Evolutionary conservation across 805 yeast species (phyloP).

Genomic region (Ascoidea rubescens): DNA sequence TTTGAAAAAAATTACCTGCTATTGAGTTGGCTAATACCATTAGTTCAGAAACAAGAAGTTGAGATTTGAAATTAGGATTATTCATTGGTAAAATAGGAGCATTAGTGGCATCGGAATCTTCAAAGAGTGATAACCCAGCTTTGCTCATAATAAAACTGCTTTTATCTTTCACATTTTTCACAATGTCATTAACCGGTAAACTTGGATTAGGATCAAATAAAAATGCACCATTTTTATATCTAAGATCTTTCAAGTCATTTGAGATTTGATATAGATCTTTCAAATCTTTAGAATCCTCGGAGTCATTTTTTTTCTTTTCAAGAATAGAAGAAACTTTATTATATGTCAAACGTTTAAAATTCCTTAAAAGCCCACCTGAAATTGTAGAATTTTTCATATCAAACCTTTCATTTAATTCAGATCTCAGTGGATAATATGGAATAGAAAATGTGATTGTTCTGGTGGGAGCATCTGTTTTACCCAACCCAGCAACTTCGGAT

Average conservation of each 20-base stretch:
- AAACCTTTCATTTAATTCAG: conserved; percentile 10
- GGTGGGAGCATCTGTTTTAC: conserved; percentile 23
- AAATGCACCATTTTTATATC: conserved; percentile 27
- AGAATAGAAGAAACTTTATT: conserved; percentile 42
- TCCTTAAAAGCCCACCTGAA: conserved; percentile 26
- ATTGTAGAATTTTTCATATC: conserved; percentile 18
- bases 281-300: conserved; percentile 21
- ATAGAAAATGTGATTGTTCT: conserved; percentile 36
- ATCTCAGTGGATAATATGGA: conserved; percentile 16
- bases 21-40: conserved; percentile 73
- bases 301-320: conserved; percentile 12
- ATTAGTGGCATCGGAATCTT: conserved; percentile 16
- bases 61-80: conserved; percentile 24
- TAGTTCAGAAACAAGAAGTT: conserved; percentile 59
- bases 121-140: conserved; percentile 7
- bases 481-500: conserved; percentile 37
- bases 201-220: conserved; percentile 12
- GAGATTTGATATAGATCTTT: conserved; percentile 21
- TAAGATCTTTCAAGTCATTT: conserved; percentile 14
- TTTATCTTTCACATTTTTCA: conserved; percentile 13
- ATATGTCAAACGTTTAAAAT: conserved; percentile 45
- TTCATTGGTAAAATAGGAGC: too few relatives aligned
- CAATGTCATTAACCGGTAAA: conserved; percentile 5
- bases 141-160: neutral
- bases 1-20: conserved; percentile 32